Percentiles rank a stretch among this genome's conserved stretches.
Conservation (phyloP, 2,329 filamentous ascomycete genomes). For the Pseudogymnoascus sp. region DNA sequence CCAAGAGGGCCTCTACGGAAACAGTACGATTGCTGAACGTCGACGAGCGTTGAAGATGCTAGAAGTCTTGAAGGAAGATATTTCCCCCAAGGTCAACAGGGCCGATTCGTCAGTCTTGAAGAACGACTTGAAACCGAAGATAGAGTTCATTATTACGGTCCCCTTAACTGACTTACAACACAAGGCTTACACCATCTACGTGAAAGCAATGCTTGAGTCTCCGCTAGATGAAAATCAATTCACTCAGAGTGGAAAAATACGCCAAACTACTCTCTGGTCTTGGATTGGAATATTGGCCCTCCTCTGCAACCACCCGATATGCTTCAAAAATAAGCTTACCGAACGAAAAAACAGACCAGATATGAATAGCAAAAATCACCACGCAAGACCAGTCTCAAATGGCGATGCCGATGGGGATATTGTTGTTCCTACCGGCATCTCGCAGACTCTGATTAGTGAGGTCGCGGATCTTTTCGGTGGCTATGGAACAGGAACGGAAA, state of each 20-base stretch:
- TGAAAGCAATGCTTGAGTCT: conserved; percentile 30
- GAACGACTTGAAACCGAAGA: conserved; percentile 62
- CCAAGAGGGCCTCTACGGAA: conserved; percentile 56
- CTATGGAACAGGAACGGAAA: conserved; percentile 30
- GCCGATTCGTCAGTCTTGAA: conserved; percentile 60
- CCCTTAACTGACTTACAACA: conserved; percentile 59
- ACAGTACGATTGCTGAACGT: conserved; percentile 49
- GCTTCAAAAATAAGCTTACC: conserved; percentile 36
- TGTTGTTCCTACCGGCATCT: neutral
- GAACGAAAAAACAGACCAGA: conserved; percentile 25
- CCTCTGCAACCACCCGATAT: conserved; percentile 48
- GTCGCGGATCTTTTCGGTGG: conserved; percentile 10
- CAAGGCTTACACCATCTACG: conserved; percentile 49
- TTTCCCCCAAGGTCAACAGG: conserved; percentile 71
- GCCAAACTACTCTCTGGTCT: conserved; percentile 40
- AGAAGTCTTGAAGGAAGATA: conserved; percentile 58
- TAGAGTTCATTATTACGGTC: conserved; percentile 72
- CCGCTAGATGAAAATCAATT: conserved; percentile 17
- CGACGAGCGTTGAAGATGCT: conserved; percentile 57
- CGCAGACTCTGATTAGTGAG: neutral
- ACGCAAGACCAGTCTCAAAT: neutral
- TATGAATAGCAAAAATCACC: neutral
- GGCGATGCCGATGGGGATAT: conserved; percentile 14
- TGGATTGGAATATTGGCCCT: conserved; percentile 44
- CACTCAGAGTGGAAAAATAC: conserved; percentile 28